Conservation (phyloP, 1,284 basidiomycete species). For the Malassezia slooffiae region DNA sequence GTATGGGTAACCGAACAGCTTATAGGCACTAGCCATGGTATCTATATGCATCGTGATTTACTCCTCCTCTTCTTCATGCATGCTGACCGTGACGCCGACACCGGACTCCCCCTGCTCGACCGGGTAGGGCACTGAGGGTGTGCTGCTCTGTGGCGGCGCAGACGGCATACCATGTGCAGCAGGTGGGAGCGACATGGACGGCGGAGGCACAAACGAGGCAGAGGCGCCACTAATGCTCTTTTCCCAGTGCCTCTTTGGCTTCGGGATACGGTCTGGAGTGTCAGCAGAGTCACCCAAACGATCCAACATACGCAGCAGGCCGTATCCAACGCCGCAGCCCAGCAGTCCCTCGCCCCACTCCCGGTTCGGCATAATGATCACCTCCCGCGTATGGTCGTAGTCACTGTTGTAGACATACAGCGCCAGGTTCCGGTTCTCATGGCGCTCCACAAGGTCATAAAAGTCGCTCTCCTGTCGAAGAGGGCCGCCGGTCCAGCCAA, state of each 20-base stretch:
- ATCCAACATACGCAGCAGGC: slow-evolving; percentile 23
- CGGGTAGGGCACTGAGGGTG: no score
- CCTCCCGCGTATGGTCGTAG: slow-evolving; percentile 57
- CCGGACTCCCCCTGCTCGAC: no score
- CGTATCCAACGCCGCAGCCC: slow-evolving; percentile 41
- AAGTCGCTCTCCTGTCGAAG: slow-evolving; percentile 79
- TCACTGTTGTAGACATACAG: slow-evolving; percentile 95
- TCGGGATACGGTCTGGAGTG: slow-evolving; percentile 14
- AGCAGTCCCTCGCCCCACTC: slow-evolving; percentile 43
- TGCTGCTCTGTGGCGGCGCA: no score
- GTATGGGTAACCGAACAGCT: background rate
- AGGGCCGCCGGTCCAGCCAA: slow-evolving; percentile 89
- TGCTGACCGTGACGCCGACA: slow-evolving; percentile 12
- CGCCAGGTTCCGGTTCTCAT: slow-evolving; percentile 79
- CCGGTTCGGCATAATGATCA: slow-evolving; percentile 34
- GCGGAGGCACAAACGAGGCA: no score
- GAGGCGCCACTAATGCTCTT: no score
- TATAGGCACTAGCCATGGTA: background rate
- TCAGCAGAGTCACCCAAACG: background rate
- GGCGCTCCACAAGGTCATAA: slow-evolving; percentile 87
- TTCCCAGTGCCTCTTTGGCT: slow-evolving; percentile 8
- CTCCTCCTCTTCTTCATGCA: slow-evolving; percentile 15
- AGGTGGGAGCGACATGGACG: no score
- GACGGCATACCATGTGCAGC: no score
- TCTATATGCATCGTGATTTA: background rate